Percentiles rank a stretch among this genome's conserved stretches.
Conservation (phyloP, 2,329 filamentous ascomycete species). For the Sporothrix schenckii region DNA sequence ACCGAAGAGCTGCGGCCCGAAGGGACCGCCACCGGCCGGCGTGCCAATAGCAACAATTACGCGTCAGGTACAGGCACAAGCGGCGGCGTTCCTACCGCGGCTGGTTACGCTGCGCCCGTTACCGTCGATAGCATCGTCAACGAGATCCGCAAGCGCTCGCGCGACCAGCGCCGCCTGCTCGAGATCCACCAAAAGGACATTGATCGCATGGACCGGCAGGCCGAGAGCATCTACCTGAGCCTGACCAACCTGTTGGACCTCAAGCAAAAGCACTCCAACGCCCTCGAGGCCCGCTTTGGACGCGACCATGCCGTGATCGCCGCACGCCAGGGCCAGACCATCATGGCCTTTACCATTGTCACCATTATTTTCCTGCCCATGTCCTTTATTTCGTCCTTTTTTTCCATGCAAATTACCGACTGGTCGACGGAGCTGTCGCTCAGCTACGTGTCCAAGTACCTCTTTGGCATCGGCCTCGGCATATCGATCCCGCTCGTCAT, state of each 20-base stretch:
- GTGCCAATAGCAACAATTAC: slow-evolving; percentile 1
- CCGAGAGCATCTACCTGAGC: slow-evolving; percentile 60
- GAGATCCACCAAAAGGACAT: slow-evolving; percentile 63
- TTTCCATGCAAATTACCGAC: slow-evolving; percentile 51
- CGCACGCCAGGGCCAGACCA: slow-evolving; percentile 52
- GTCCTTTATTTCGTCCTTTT: slow-evolving; percentile 50
- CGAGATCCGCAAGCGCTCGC: slow-evolving; percentile 58
- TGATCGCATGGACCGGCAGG: slow-evolving; percentile 66
- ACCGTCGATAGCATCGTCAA: slow-evolving; percentile 29
- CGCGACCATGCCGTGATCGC: slow-evolving; percentile 64
- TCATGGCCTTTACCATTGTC: slow-evolving; percentile 52
- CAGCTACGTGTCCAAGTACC: slow-evolving; percentile 40
- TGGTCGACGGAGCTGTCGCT: slow-evolving; percentile 46
- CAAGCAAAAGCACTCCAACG: slow-evolving; percentile 71
- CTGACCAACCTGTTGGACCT: slow-evolving; percentile 66
- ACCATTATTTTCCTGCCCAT: slow-evolving; percentile 52
- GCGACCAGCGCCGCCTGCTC: slow-evolving; percentile 60
- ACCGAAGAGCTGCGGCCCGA: slow-evolving; percentile 39
- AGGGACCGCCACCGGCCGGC: background rate
- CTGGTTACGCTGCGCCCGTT: background rate
- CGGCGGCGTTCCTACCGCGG: background rate
- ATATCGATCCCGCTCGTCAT: slow-evolving; percentile 47
- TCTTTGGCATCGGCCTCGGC: slow-evolving; percentile 47
- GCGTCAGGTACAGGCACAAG: background rate
- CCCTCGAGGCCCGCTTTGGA: slow-evolving; percentile 65